A percentile compares a stretch with the other conserved stretches of the same genome.
Evolutionary conservation across 73 alveolate species (phyloP).

Genomic region (Tetrahymena elliotti): DNA sequence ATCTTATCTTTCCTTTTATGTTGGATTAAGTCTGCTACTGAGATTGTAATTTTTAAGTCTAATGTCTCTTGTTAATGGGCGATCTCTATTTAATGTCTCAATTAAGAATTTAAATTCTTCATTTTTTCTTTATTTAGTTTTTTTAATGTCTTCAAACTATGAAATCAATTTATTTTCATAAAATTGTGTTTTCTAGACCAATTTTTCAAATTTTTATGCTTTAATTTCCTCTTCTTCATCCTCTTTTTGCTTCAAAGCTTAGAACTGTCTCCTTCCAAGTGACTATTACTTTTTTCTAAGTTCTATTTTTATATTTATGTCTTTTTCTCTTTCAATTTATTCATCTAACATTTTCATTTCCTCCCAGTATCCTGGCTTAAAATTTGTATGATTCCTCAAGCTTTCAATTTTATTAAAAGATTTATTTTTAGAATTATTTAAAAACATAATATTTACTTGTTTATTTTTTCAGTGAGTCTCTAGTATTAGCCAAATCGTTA

Average conservation of each 20-base stretch:
- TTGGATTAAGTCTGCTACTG: not conserved
- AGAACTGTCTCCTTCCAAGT: not conserved
- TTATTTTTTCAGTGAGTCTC: not conserved
- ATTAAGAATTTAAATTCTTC: not conserved
- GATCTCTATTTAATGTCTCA: not conserved
- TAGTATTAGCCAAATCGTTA: not conserved
- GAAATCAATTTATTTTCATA: not conserved
- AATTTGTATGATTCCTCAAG: not conserved
- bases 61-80: not conserved
- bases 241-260: not conserved
- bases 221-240: not conserved
- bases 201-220: not conserved
- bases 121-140: not conserved
- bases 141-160: not conserved
- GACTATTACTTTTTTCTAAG: not conserved
- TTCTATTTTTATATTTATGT: not conserved
- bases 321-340: not conserved
- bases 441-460: not conserved
- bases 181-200: not conserved
- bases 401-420: not conserved
- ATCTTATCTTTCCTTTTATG: not conserved
- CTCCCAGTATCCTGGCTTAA: not conserved
- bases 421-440: not conserved
- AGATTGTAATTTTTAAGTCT: not conserved
- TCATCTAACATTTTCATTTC: not conserved